Evolutionary conservation across 305 asterid species (phyloP), one percentile per base, ranked within the genome.

Genomic region (Fraxinus paxiana): DNA sequence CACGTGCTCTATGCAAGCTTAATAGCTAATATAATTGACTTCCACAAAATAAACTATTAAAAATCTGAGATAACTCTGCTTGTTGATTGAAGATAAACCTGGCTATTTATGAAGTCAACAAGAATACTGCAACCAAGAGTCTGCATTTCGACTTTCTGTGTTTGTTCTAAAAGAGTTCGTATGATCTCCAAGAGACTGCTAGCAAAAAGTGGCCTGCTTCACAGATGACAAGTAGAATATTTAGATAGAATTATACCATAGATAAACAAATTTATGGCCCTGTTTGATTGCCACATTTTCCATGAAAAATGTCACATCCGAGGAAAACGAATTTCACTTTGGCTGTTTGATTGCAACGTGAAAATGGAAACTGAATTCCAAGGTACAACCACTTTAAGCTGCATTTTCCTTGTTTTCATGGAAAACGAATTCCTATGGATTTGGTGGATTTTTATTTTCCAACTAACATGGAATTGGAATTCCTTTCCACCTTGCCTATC

Each of bases 201-300:
- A 33, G 91, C 89, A 82, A 87, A 88, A 51, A 88, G 90, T 24
- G 91, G 89, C 90, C 91, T 88, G 91, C 80, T 61, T 34, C 54
- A 75, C 80, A 80, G 31, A 75, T 65, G 37, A 65, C 34, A 65
- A 3, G 73, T 17, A 65, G 73, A 18, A 65, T 28, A 65, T 12
- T 65, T 26, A 26, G 73, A 28, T 65, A 12, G 17, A 12, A 26
- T 65, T 31, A 24, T 28, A 65, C 73, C 7, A 12, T 9, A 2
- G 17, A 65, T 26, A 26, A 12, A 65, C 72, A 24, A 26, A 22
- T 15, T 22, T 63, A 22, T 31, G 34, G 5, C 34, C 5, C 5
- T 31, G 34, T 31, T 31, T 31, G 34, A 31, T 31, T 31, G 34
- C 34, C 5, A 4, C 34, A 31, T 31, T 31, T 31, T 31, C 34